Percentiles rank a stretch among this genome's conserved stretches.
phyloP scores from a whole-genome alignment of 2,329 filamentous ascomycete species.

The Xylariomycetidae sp. region DNA sequence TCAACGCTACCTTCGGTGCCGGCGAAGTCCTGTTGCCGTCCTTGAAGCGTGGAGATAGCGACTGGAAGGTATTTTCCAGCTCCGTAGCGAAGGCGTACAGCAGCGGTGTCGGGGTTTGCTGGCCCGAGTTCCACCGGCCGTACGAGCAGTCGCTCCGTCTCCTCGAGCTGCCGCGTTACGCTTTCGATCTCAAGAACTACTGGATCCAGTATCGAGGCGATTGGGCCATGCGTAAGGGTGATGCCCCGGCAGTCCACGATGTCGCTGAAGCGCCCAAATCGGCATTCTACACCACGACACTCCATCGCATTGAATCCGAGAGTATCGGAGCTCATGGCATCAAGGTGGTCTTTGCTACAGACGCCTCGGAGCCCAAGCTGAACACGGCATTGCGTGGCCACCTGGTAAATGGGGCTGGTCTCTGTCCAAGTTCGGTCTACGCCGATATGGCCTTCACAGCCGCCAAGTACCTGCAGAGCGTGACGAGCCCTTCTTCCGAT shows the following conservation, averaged over 20 bases:
- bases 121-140: constrained; percentile 18
- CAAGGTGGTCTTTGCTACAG: constrained; percentile 17
- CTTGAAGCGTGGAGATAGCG: constrained; percentile 2
- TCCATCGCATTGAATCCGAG: constrained; percentile 3
- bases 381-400: constrained; percentile 21
- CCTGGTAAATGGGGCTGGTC: constrained; percentile 24
- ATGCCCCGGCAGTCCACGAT: background rate
- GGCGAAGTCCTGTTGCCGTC: constrained; percentile 3
- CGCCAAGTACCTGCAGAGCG: constrained; percentile 21
- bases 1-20: background rate
- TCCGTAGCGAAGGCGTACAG: constrained; percentile 4
- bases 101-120: constrained; percentile 10
- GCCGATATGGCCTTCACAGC: constrained; percentile 27
- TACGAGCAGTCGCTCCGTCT: constrained; percentile 12
- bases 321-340: constrained; percentile 7
- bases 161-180: constrained; percentile 18
- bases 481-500: constrained; percentile 1
- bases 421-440: constrained; percentile 26
- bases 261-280: background rate
- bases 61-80: constrained; percentile 4
- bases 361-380: constrained; percentile 9
- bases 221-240: constrained; percentile 12
- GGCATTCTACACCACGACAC: background rate
- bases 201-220: constrained; percentile 23
- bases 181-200: constrained; percentile 22